These are phyloP conservation scores for Agarophyton chilense DNA, from an alignment of 23 red algal species.

Conservation along the genomic window DNA sequence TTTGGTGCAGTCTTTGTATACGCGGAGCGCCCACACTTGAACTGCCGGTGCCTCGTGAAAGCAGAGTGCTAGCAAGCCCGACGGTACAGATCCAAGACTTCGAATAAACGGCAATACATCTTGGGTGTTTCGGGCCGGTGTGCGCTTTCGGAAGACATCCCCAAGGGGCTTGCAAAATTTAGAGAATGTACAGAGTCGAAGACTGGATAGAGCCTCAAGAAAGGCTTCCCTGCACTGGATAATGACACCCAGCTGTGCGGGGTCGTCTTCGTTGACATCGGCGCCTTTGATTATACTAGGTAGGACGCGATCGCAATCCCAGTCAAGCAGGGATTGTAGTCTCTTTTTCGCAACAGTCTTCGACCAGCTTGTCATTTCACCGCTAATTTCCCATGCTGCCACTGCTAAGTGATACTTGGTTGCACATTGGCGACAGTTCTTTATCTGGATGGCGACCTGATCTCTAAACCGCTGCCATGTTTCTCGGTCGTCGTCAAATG, in stretches of 20 bases:
- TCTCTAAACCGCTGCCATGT: conserved; percentile 13
- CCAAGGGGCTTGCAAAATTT: conserved; percentile 12
- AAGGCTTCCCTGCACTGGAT: conserved; percentile 37
- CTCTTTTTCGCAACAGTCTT: not conserved
- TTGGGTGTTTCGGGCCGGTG: conserved; percentile 11
- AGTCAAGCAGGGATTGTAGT: conserved; percentile 28
- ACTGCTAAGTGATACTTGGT: conserved; percentile 40
- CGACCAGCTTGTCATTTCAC: not conserved
- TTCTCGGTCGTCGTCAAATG: not conserved
- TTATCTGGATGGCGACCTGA: conserved; percentile 23
- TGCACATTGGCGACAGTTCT: conserved; percentile 38
- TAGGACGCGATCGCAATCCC: conserved; percentile 48
- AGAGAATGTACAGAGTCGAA: conserved; percentile 16
- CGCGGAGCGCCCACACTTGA: conserved; percentile 35
- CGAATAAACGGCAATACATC: conserved; percentile 35
- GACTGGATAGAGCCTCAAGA: conserved; percentile 25
- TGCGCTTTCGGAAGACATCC: conserved; percentile 19
- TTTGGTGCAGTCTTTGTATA: not conserved
- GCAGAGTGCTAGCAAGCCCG: conserved; percentile 38
- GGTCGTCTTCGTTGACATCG: not conserved
- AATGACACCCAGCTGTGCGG: not conserved
- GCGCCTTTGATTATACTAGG: not conserved
- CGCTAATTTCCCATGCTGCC: conserved; percentile 25
- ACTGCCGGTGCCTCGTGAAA: conserved; percentile 35
- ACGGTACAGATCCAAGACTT: conserved; percentile 18